Conservation (phyloP, 352 stramenopile genomes). For the Phytophthora sp. region DNA sequence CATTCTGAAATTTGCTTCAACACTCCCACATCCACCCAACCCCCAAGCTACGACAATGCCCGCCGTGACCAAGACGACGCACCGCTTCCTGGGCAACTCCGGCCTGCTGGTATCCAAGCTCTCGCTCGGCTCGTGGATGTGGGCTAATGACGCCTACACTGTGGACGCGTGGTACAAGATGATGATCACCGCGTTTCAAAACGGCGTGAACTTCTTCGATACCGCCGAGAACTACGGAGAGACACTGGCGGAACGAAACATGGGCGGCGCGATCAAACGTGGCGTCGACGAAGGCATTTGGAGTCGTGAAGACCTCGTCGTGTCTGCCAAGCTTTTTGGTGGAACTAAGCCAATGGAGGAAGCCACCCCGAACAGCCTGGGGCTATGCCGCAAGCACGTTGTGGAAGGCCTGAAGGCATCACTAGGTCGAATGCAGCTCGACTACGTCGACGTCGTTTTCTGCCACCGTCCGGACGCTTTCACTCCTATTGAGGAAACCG, state of each 20-base stretch:
- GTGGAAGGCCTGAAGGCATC: conserved; percentile 30
- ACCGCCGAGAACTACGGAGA: conserved; percentile 13
- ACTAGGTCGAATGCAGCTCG: conserved; percentile 21
- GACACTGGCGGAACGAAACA: background rate
- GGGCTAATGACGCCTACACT: background rate
- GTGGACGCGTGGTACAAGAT: conserved; percentile 21
- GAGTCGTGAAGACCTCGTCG: conserved; percentile 18
- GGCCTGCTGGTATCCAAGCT: conserved; percentile 51
- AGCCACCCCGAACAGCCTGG: conserved; percentile 6
- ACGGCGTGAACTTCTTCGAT: conserved; percentile 26
- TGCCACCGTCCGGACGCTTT: conserved; percentile 39
- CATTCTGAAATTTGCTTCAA: background rate
- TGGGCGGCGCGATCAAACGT: conserved; percentile 15
- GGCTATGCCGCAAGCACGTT: conserved; percentile 27
- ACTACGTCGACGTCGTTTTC: conserved; percentile 46
- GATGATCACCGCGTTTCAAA: conserved; percentile 2
- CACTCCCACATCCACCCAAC: no score
- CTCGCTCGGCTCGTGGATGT: conserved; percentile 43
- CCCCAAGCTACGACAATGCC: no score
- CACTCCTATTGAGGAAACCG: conserved; percentile 40
- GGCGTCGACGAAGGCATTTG: conserved; percentile 8
- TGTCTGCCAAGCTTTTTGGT: conserved; percentile 48
- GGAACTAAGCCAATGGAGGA: conserved; percentile 3
- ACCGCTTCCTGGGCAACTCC: conserved; percentile 51
- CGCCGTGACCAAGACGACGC: conserved; percentile 50